Base-by-base conservation (phyloP, 1,139 yeast species). In the Zygosaccharomyces sapae region DNA sequence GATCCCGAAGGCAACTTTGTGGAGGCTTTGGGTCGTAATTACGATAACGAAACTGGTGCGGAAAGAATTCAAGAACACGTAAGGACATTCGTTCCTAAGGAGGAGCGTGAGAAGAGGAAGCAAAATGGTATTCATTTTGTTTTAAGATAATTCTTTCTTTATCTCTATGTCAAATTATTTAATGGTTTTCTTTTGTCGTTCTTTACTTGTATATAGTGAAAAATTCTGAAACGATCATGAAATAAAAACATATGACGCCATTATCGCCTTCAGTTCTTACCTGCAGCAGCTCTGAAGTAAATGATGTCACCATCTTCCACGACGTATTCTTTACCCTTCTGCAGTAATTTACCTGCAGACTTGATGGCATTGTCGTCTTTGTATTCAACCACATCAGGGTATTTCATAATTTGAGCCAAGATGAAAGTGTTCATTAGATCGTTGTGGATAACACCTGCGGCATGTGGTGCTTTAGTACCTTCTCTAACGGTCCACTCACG, bases 261-360 rank as follows among this genome's bases (percentile, higher is more conserved):
- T n/a, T n/a, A 9, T 27, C n/a, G 30, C 10, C 10, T 8, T 27
- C 5, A 27, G 30, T 79, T 80, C 77, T 90, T 90, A 74, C 97
- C 97, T 51, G 95, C 96, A 70, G 94, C 97, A 54, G 97, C 89
- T 77, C 95, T 86, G 77, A 90, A 86, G 74, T 84, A 90, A 61
- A 90, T 83, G 62, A 92, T 78, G 69, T 90, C 97, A 69, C 97
- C 88, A 58, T 83, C 87, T 69, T 83, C 90, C 55, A 94, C 96
- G 55, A 81, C 92, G 67, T 94, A 92, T 58, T 90, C 97, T 72
- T 92, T 94, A 78, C 99, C 99, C 82, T 92, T 92, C 67, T 79
- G 86, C 70, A 80, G 71, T 66, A 92, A 80, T 73, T 92, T 92
- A 73, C 98, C 98, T 52, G 90, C 90, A 50, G 97, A 84, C 72